Evolutionary conservation across 768 basidiomycete genomes (phyloP), one percentile per base, ranked within the genome.

Genomic region (Lepiota venenata): DNA sequence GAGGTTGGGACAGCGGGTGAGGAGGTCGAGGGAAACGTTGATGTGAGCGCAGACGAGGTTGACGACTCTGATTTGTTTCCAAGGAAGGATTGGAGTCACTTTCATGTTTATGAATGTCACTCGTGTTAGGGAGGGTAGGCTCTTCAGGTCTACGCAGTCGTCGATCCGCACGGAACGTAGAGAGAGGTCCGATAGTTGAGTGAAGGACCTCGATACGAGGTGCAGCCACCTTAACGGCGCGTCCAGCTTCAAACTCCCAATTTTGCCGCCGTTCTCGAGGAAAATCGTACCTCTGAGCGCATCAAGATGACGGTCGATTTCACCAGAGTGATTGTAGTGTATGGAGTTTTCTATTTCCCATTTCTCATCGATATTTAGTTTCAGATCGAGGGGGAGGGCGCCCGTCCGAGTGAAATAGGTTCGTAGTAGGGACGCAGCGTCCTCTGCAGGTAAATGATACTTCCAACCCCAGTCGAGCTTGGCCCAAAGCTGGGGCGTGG

Each of bases 391-490:
- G 7, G 15, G 43, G 32, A 21, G 35, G 8, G 51, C 22, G 25
- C 32, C 16, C 4, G 51, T 35, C 37, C 51, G 51, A 16, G 43
- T 38, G 51, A 52, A 52, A 41, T 52, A 52, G 20, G 51, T 52
- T 32, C 43, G 43, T 18, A 52, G 51, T 4, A 52, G 43, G 43
- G 43, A 18, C 25, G 43, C 36, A 1, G 51, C 45, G 11, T 46
- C 43, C 14, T 52, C 51, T 4, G 42, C 43, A 18, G 51, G 45
- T 38, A 52, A 15, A 18, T 52, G 43, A 38, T 52, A 52, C 22
- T 45, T 52, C 51, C 51, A 45, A 15, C 38, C 11, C 51, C 51
- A 52, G 27, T 52, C 51, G n/a, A 52, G 43, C 36, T 45, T 52
- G 2, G 43, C 20, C 51, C 51, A 52, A 45, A 52, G 21, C 5